These are phyloP conservation scores for Boletales sp. DNA, from an alignment of 768 basidiomycete species.

Conservation along the genomic window DNA sequence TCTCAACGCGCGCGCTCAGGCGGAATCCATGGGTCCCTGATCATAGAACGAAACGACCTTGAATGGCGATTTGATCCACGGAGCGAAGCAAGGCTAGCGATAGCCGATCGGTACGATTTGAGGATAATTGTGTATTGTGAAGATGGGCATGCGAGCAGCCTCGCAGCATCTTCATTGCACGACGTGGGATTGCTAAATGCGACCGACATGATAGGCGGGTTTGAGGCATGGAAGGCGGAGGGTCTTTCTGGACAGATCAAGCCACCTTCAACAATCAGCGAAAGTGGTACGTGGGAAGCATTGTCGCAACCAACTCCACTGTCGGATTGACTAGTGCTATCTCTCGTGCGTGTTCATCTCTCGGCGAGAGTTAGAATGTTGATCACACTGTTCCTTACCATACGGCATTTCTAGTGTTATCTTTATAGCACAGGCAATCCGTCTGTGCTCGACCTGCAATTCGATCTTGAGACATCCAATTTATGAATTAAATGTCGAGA, in stretches of 20 bases:
- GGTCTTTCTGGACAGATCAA: slow-evolving; percentile 55
- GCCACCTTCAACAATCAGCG: slow-evolving; percentile 27
- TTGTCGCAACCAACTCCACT: slow-evolving; percentile 26
- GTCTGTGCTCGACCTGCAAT: too few species aligned
- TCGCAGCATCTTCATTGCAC: slow-evolving; percentile 67
- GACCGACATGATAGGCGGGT: slow-evolving; percentile 77
- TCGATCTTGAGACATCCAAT: too few species aligned
- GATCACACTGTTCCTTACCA: too few species aligned
- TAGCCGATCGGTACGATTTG: slow-evolving; percentile 74
- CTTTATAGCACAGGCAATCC: too few species aligned
- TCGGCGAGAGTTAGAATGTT: too few species aligned
- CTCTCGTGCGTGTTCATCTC: slow-evolving; percentile 3
- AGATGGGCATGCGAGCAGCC: slow-evolving; percentile 68
- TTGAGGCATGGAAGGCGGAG: slow-evolving; percentile 65
- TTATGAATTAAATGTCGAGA: too few species aligned
- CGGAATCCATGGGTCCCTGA: slow-evolving; percentile 60
- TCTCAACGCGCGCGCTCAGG: slow-evolving; percentile 57
- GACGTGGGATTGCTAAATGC: slow-evolving; percentile 69
- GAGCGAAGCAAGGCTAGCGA: slow-evolving; percentile 50
- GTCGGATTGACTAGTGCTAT: slow-evolving; percentile 15
- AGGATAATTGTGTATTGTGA: slow-evolving; percentile 72
- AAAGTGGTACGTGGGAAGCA: slow-evolving; percentile 29
- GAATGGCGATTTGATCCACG: slow-evolving; percentile 83
- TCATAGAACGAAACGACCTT: slow-evolving; percentile 72
- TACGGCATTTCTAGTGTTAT: too few species aligned